Evolutionary conservation across 495 filamentous ascomycete genomes (phyloP), one percentile per base, ranked within the genome.

Genomic region (Xylaria telfairii): DNA sequence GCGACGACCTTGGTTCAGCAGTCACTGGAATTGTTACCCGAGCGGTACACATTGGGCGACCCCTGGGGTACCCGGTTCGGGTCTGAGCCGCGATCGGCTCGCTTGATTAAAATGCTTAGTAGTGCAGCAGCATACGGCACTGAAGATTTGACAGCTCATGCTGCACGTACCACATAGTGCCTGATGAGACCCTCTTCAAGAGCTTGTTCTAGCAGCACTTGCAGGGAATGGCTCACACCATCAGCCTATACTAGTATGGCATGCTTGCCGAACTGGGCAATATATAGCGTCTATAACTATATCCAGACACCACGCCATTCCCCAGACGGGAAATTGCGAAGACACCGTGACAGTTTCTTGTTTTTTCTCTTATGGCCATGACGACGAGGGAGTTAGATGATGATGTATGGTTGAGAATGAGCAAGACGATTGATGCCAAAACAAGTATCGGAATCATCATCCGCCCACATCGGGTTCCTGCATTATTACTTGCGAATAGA

Each of bases 111-210:
- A 37, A 59, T 21, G 56, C 56, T 37, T 59, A 59, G 30, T 59
- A 59, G 5, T 59, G 19, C 34, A 8, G 54, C 30, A 57, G 17
- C 4, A 21, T n/a, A 37, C 32, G 32, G 32, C 56, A 37, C 9
- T 37, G 19, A 59, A 21, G n/a, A 59, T n/a, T 19, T 59, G 32
- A 8, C 12, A 37, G 56, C 30, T 59, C 17, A 39, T 59, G 28
- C 56, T 59, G 56, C 32, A 59, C 30, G 56, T 19, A 39, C 56
- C 56, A 32, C 56, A 59, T 59, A 59, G 15, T 59, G 17, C 19
- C 7, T 53, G n/a, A n/a, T 26, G 13, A 21, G 10, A 21, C 49
- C 24, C 19, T n/a, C 17, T n/a, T 28, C 24, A 15, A 53, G 10
- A 28, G 26, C 49, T n/a, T 12, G 15, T 53, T 53, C 26, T 1